phyloP scores from a whole-genome alignment of 192 early-diverging fungal genomes.

The Coemansia umbellata region DNA sequence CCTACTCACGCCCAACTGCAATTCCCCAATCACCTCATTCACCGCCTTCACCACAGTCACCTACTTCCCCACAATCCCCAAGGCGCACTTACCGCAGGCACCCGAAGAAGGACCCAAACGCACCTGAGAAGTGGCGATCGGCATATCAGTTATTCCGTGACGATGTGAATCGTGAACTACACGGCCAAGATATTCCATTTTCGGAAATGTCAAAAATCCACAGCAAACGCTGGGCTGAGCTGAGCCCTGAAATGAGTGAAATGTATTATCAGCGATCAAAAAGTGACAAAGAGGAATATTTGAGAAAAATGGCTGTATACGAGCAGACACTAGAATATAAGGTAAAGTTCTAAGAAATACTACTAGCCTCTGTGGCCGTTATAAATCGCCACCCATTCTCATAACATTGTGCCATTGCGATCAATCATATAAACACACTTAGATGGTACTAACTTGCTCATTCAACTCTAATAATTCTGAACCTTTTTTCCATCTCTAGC shows the following conservation, averaged over 20 bases:
- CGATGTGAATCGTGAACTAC: constrained; percentile 45
- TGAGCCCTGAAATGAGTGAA: constrained; percentile 17
- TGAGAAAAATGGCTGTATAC: constrained; percentile 33
- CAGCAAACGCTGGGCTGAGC: constrained; percentile 44
- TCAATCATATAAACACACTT: not conserved
- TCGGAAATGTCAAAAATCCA: constrained; percentile 52
- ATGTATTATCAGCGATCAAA: constrained; percentile 32
- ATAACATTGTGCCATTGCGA: not conserved
- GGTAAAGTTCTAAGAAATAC: constrained; percentile 8
- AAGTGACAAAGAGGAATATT: constrained; percentile 40
- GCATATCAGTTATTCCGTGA: constrained; percentile 53
- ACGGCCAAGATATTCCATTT: constrained; percentile 39
- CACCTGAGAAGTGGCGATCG: constrained; percentile 49
- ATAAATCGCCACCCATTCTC: not conserved
- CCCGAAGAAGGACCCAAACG: constrained; percentile 47
- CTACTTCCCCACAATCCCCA: constrained; percentile 19
- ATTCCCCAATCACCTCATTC: constrained; percentile 19
- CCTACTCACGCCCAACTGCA: constrained; percentile 19
- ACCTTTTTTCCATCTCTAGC: constrained; percentile 12
- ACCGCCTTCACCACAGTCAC: constrained; percentile 6
- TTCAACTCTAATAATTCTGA: not conserved
- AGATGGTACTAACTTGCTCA: too few relatives aligned
- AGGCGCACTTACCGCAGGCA: constrained; percentile 43
- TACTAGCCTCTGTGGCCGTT: not conserved
- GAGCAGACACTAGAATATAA: constrained; percentile 33